Conservation (phyloP, 768 basidiomycete genomes). For the Paxillus involutus region DNA sequence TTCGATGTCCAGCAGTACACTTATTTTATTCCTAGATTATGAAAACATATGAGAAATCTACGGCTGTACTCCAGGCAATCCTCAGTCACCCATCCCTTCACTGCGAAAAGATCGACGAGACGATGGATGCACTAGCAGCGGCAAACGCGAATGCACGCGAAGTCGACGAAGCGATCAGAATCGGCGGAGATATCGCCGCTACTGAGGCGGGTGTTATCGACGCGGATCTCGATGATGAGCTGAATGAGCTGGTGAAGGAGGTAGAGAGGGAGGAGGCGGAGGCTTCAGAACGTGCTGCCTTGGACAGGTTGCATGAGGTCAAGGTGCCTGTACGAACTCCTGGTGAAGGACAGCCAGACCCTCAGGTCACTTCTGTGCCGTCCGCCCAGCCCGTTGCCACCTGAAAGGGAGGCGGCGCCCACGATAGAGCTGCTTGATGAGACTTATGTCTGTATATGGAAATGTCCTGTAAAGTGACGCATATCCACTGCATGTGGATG, state of each 20-base stretch:
- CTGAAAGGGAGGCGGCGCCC: background rate
- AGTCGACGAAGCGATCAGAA: constrained; percentile 72
- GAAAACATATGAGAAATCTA: constrained; percentile 81
- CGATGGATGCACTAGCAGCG: constrained; percentile 84
- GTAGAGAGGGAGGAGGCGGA: constrained; percentile 39
- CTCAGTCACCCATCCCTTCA: constrained; percentile 80
- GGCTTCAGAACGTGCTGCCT: constrained; percentile 25
- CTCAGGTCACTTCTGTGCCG: background rate
- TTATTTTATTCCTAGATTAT: constrained; percentile 58
- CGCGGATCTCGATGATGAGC: constrained; percentile 63
- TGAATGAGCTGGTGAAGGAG: constrained; percentile 53
- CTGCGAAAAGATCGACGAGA: constrained; percentile 76
- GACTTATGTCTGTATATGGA: constrained; percentile 9
- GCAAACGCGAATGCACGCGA: constrained; percentile 82
- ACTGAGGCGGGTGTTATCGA: constrained; percentile 47
- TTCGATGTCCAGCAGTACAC: background rate
- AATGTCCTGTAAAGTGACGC: constrained; percentile 8
- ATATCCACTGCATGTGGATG: too few relatives aligned
- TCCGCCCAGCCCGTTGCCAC: constrained; percentile 7
- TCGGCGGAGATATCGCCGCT: constrained; percentile 63
- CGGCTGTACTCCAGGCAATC: constrained; percentile 71
- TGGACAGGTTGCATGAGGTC: constrained; percentile 21
- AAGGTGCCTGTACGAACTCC: constrained; percentile 17
- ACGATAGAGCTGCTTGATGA: background rate
- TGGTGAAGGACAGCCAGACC: background rate